Percentiles rank a stretch among this genome's conserved stretches.
phyloP scores from a whole-genome alignment of 129 eudicot species.

The Escallonia rubra region DNA sequence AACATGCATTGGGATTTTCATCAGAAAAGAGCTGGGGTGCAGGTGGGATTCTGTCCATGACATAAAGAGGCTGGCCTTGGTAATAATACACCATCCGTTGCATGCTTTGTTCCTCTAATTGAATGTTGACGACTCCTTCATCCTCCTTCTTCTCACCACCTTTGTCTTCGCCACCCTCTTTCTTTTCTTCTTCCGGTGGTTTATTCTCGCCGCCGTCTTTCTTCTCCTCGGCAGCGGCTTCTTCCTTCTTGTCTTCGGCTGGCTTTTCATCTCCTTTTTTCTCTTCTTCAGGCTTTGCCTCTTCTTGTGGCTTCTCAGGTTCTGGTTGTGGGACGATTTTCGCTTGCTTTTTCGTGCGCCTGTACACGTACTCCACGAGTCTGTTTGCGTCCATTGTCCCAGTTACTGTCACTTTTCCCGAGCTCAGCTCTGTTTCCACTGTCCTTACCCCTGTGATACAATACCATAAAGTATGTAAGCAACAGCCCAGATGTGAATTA shows the following conservation, averaged over 20 bases:
- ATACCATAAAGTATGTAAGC: no score
- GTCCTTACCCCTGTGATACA: slow-evolving; percentile 65
- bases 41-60: slow-evolving; percentile 88
- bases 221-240: not conserved
- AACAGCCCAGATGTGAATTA: no score
- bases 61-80: slow-evolving; percentile 52
- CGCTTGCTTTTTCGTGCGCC: slow-evolving; percentile 84
- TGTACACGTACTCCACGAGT: slow-evolving; percentile 81
- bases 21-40: slow-evolving; percentile 84
- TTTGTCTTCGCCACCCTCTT: slow-evolving; percentile 14
- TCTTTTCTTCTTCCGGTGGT: slow-evolving; percentile 21
- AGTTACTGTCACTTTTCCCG: slow-evolving; percentile 84
- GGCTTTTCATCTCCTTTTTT: slow-evolving; percentile 32
- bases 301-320: slow-evolving; percentile 47
- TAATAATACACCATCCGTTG: slow-evolving; percentile 71
- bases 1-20: slow-evolving; percentile 95
- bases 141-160: slow-evolving; percentile 15
- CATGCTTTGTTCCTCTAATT: slow-evolving; percentile 32
- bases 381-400: slow-evolving; percentile 84
- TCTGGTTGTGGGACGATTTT: slow-evolving; percentile 71
- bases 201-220: not conserved
- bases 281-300: slow-evolving; percentile 27
- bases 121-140: slow-evolving; percentile 6
- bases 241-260: slow-evolving; percentile 20
- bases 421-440: slow-evolving; percentile 74